Evolutionary conservation across 768 basidiomycete genomes (phyloP).

Genomic region (Phaffia tasmanica): DNA sequence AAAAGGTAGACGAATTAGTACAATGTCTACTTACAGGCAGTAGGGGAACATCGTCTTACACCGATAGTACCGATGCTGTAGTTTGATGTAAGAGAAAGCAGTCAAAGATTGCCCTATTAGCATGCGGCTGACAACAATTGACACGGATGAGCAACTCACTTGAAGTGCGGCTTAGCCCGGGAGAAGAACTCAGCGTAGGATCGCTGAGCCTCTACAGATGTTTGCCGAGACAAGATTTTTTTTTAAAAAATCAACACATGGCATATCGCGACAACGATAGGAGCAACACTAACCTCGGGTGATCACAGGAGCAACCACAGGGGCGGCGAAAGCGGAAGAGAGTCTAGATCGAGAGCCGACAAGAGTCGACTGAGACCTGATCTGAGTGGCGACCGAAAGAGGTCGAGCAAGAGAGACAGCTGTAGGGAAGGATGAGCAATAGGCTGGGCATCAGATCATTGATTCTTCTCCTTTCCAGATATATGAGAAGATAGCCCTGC

Average conservation of each 20-base stretch:
- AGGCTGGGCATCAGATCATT: no score
- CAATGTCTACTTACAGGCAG: background rate
- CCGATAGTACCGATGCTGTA: conserved; percentile 40
- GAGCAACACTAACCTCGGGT: conserved; percentile 6
- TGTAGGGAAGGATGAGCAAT: background rate
- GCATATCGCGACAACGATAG: background rate
- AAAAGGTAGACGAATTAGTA: background rate
- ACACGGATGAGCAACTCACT: conserved; percentile 31
- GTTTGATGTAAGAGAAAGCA: background rate
- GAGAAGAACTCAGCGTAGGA: conserved; percentile 30
- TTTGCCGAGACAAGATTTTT: background rate
- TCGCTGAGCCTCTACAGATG: conserved; percentile 7
- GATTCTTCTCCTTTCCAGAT: no score
- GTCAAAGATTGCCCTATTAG: background rate
- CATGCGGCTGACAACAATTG: background rate
- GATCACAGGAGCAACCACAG: conserved; percentile 12
- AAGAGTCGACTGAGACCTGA: conserved; percentile 15
- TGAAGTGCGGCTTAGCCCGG: conserved; percentile 40
- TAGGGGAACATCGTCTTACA: conserved; percentile 26
- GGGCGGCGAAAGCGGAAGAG: conserved; percentile 1
- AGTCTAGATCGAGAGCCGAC: conserved; percentile 8
- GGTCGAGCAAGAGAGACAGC: conserved; percentile 12
- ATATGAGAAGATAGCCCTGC: no score
- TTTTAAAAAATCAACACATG: background rate
- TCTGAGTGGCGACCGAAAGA: conserved; percentile 4